These are phyloP conservation scores for Lumnitzera racemosa DNA, from an alignment of 345 rosid genomes.

Conservation along the genomic window DNA sequence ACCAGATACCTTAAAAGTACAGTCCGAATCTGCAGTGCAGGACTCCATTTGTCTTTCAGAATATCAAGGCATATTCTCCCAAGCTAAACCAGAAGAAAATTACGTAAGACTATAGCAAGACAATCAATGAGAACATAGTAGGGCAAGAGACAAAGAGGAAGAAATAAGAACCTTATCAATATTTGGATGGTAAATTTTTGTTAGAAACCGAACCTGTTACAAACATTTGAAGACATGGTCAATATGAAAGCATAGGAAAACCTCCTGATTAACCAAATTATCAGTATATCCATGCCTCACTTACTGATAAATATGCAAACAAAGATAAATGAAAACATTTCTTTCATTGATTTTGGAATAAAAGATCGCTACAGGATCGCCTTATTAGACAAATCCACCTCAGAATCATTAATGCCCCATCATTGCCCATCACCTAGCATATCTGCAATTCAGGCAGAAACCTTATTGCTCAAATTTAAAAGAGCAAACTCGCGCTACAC, in stretches of 20 bases:
- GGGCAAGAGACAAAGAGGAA: background rate
- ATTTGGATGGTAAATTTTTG: slow-evolving; percentile 22
- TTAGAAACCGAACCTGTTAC: slow-evolving; percentile 22
- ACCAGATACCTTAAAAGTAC: slow-evolving; percentile 40
- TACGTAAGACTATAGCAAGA: background rate
- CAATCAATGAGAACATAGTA: background rate
- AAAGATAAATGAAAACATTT: no score
- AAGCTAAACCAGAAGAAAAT: slow-evolving; percentile 24
- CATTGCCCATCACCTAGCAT: no score
- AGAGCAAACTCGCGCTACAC: no score
- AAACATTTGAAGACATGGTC: background rate
- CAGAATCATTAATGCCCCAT: no score
- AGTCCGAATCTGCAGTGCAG: slow-evolving; percentile 54
- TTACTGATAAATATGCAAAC: no score
- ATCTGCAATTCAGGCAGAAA: no score
- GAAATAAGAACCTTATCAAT: slow-evolving; percentile 14
- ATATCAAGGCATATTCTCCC: slow-evolving; percentile 68
- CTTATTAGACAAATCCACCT: no score
- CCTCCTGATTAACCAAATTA: background rate
- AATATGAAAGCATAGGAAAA: background rate
- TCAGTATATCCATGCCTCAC: background rate
- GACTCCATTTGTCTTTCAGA: slow-evolving; percentile 65
- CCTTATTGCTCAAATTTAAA: no score
- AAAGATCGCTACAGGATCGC: no score
- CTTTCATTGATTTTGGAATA: no score